Evolutionary conservation across 371 early-diverging fungal species (phyloP), one percentile per base, ranked within the genome.

Genomic region (Choanephora cucurbitarum): DNA sequence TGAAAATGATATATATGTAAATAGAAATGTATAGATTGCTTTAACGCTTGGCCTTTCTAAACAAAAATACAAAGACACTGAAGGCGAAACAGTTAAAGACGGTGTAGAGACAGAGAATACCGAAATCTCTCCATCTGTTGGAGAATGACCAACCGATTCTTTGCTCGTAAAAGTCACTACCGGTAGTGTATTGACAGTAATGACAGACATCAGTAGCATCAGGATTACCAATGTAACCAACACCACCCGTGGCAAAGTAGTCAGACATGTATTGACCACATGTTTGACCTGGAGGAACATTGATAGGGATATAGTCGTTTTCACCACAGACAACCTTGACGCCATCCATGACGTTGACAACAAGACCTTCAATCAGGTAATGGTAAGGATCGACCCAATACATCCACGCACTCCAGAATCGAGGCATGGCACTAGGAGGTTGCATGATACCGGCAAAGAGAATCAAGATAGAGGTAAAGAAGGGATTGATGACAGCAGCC

Each of bases 381-480:
- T 84, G 84, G 63, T 85, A 87, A 5, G 90, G 90, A 60, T 84
- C 84, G n/a, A 90, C 52, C 82, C 84, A 87, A 67, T 90, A 91
- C 82, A 93, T 85, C 89, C 90, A 90, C 0, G 75, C 54, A 13
- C 82, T 70, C 89, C 91, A 91, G 73, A 93, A 90, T 33, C 60
- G 49, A 21, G 91, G 90, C 87, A 91, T 89, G 6, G 70, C 59
- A 8, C 47, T 22, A 32, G 81, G 77, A 6, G 88, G 82, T 47
- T 89, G 84, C 66, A 89, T 80, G 40, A 90, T 79, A 74, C 91
- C 91, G 41, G 84, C 83, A 71, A 88, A 89, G 58, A 91, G 62
- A 59, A 83, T 81, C 62, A 90, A 72, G 44, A 88, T 74, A 1
- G 89, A 80, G 31, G 86, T 81, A 52, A 90, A 81, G 65, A 91